These are phyloP conservation scores for Cladosporium sp. DNA, from an alignment of 2,329 filamentous ascomycete genomes.

Conservation along the genomic window DNA sequence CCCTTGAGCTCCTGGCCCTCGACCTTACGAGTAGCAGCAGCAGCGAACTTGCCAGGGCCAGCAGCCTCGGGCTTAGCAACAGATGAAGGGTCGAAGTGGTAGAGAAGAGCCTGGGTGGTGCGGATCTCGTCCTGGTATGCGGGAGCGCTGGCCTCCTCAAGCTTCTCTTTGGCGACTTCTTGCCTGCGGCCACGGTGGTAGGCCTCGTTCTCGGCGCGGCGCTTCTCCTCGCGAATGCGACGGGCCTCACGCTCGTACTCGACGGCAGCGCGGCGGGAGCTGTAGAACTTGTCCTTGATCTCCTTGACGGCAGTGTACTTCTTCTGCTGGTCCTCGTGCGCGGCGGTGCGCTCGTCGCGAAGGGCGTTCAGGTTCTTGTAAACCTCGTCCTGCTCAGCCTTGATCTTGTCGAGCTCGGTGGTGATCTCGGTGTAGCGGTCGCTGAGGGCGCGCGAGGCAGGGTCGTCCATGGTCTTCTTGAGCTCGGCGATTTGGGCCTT, in stretches of 20 bases:
- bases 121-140: conserved; percentile 93
- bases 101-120: conserved; percentile 80
- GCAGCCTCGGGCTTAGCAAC: conserved; percentile 62
- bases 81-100: conserved; percentile 81
- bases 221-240: conserved; percentile 72
- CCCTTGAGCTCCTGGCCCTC: conserved; percentile 85
- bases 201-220: conserved; percentile 76
- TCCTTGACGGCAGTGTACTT: conserved; percentile 81
- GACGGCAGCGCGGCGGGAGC: conserved; percentile 75
- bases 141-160: conserved; percentile 78
- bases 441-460: conserved; percentile 82
- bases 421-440: conserved; percentile 84
- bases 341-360: conserved; percentile 80
- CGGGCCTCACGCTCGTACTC: conserved; percentile 82
- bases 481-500: conserved; percentile 86
- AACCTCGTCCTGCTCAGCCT: conserved; percentile 85
- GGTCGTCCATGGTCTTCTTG: conserved; percentile 86
- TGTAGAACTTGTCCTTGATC: conserved; percentile 86
- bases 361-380: conserved; percentile 85
- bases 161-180: conserved; percentile 72
- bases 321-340: conserved; percentile 81
- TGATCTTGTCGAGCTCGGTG: conserved; percentile 84
- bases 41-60: conserved; percentile 69
- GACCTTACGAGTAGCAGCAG: conserved; percentile 77
- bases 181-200: conserved; percentile 71